Evolutionary conservation across 176 grass and related monocot genomes (phyloP), one percentile per base, ranked within the genome.

Genomic region (Tillandsia fasciculata): DNA sequence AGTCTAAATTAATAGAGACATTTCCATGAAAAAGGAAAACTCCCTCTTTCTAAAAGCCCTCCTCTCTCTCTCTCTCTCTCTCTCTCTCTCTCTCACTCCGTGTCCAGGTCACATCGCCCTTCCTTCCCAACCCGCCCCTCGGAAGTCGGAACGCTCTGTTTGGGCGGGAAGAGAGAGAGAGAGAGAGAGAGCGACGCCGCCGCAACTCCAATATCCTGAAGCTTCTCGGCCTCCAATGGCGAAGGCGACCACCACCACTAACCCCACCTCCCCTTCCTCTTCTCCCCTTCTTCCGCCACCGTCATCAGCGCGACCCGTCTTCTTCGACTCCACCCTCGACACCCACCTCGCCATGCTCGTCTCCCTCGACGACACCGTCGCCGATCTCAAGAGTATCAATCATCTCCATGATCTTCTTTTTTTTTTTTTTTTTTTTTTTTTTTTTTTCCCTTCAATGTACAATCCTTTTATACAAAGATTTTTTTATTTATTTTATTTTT

Each of bases 311-410:
- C 33, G 33, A 42, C 26, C 74, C 51, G 58, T 97, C 8, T 99
- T 82, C 74, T 10, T 93, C 10, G 72, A 87, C 65, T 87, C 94
- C 17, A 74, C 77, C 48, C 71, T 99, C 27, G 80, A 69, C 69
- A 93, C 84, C 49, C 54, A 52, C 63, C 79, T 99, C 54, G 86
- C 61, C 20, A 26, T 90, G 52, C 9, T 59, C 48, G 72, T 79
- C 69, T 77, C 79, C 69, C 58, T 50, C 51, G 77, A 73, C 54
- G 77, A 86, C 18, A 73, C 79, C 26, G 49, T 90, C 56, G 64
- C 77, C 64, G 58, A 26, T 77, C 74, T 99, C 47, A 93, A 87
- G 82, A 64, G 94, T 99, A 86, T 12, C 65, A 1, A 86, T 12
- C 59, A 1, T 68, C 13, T 64, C 66, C 2, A 9, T 27, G 29